phyloP scores from a whole-genome alignment of 805 yeast genomes.

The Candida berthetii region DNA sequence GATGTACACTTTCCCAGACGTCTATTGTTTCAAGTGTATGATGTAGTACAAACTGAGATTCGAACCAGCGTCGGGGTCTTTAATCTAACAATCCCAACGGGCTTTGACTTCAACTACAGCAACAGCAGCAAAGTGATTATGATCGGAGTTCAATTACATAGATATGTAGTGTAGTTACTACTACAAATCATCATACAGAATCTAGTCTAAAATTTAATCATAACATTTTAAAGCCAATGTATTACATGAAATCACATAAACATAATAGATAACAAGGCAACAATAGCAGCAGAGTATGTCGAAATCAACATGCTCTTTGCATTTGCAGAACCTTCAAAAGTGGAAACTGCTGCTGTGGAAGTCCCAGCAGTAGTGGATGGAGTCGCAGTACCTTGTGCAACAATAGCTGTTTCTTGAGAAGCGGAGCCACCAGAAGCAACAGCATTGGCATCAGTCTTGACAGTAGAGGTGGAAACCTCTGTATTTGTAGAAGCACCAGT shows the following conservation, averaged over 20 bases:
- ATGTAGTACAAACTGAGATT: no score
- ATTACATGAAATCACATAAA: slow-evolving; percentile 20
- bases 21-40: no score
- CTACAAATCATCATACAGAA: no score
- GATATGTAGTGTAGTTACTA: no score
- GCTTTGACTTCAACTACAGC: no score
- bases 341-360: slow-evolving; percentile 6
- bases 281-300: slow-evolving; percentile 31
- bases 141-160: no score
- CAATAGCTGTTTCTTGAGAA: background rate
- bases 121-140: no score
- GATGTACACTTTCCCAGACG: no score
- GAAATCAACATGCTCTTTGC: slow-evolving; percentile 20
- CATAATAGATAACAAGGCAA: slow-evolving; percentile 31
- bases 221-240: no score
- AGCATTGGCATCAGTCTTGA: background rate
- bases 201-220: no score
- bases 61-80: no score
- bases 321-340: slow-evolving; percentile 30
- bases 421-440: background rate
- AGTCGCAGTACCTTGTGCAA: slow-evolving; percentile 4
- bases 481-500: background rate
- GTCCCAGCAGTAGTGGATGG: slow-evolving; percentile 1
- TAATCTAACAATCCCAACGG: no score
- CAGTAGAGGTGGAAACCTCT: background rate